phyloP scores from a whole-genome alignment of 2,329 filamentous ascomycete genomes.

The Talaromyces sp. region DNA sequence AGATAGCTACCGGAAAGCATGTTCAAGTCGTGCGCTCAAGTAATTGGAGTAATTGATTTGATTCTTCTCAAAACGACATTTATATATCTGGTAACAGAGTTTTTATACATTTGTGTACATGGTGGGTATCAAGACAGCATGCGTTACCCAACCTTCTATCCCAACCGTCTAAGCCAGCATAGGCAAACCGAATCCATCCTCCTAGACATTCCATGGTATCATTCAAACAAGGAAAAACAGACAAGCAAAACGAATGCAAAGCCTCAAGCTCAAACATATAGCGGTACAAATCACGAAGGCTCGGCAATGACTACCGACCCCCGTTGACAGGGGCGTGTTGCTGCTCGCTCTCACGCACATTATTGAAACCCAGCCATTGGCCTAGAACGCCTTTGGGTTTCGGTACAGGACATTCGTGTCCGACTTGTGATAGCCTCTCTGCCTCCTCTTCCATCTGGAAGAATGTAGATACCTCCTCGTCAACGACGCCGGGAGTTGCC shows the following conservation, averaged over 20 bases:
- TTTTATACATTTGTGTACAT: constrained; percentile 4
- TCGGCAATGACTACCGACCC: constrained; percentile 9
- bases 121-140: background rate
- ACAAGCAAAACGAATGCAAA: constrained; percentile 12
- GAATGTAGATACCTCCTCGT: constrained; percentile 50
- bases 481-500: constrained; percentile 20
- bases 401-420: constrained; percentile 85
- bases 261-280: background rate
- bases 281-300: constrained; percentile 1
- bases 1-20: too few species aligned
- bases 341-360: constrained; percentile 25
- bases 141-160: background rate
- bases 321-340: constrained; percentile 19
- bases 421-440: constrained; percentile 45
- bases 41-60: background rate
- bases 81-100: background rate
- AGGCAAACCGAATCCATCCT: constrained; percentile 6
- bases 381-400: constrained; percentile 82
- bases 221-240: constrained; percentile 20
- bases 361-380: constrained; percentile 71
- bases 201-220: constrained; percentile 28
- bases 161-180: background rate
- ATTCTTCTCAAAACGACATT: background rate
- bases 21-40: background rate
- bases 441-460: constrained; percentile 46